A percentile compares a stretch with the other conserved stretches of the same genome.
Evolutionary conservation across 2,329 filamentous ascomycete species (phyloP).

Genomic region (Xylaria sp.): DNA sequence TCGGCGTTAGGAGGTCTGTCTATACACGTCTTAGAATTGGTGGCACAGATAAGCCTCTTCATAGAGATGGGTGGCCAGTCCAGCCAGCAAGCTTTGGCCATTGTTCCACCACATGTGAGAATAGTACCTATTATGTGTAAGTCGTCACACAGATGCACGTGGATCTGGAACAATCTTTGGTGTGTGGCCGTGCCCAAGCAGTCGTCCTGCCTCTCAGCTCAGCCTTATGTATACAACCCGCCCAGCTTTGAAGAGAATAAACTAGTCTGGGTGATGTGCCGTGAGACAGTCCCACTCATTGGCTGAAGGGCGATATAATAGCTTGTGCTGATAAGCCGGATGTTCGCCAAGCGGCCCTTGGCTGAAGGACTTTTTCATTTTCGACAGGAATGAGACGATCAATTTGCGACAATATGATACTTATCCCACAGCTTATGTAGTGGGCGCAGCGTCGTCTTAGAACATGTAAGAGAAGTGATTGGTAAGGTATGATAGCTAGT

Average conservation of each 20-base stretch:
- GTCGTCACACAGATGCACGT: constrained; percentile 21
- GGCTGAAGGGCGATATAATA: constrained; percentile 10
- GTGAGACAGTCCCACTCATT: constrained; percentile 2
- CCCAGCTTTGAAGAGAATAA: background rate
- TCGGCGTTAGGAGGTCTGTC: background rate
- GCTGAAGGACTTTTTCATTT: background rate
- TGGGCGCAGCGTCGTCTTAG: background rate
- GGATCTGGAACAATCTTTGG: constrained; percentile 2
- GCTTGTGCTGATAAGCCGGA: background rate
- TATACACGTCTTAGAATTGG: constrained; percentile 5
- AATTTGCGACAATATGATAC: background rate
- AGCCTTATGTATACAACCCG: constrained; percentile 22
- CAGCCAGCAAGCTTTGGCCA: constrained; percentile 6
- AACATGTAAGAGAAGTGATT: background rate
- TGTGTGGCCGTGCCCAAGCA: constrained; percentile 9
- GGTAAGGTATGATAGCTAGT: constrained; percentile 5
- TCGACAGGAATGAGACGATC: background rate
- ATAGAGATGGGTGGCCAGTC: background rate
- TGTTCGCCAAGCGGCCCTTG: background rate
- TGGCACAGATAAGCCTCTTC: background rate
- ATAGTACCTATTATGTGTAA: background rate
- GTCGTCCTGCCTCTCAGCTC: constrained; percentile 18
- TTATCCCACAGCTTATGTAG: background rate
- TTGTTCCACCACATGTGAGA: background rate
- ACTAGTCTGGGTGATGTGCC: background rate